A percentile compares a stretch with the other conserved stretches of the same genome.
Evolutionary conservation across 2,329 filamentous ascomycete genomes (phyloP).

Genomic region (Penicillium sp.): DNA sequence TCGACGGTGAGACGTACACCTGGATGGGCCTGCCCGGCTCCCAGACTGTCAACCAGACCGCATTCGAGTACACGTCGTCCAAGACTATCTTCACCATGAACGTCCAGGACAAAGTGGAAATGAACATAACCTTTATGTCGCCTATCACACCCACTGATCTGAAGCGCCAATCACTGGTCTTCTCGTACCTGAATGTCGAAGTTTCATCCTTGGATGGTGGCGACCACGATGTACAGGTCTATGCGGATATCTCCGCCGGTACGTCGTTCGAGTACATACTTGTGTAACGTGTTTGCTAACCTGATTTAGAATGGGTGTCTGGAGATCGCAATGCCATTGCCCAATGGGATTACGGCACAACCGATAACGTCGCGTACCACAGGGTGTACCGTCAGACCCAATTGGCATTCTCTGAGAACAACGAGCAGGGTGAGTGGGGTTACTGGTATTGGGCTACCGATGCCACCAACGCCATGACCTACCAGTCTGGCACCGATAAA

Average conservation of each 20-base stretch:
- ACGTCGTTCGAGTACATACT: conserved; percentile 21
- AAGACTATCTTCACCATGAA: conserved; percentile 65
- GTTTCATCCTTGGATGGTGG: conserved; percentile 59
- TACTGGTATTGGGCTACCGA: conserved; percentile 52
- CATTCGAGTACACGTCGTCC: conserved; percentile 67
- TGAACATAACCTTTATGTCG: conserved; percentile 67
- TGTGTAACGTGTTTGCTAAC: conserved; percentile 8
- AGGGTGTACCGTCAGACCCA: conserved; percentile 48
- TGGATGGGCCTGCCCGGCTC: conserved; percentile 60
- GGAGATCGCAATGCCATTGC: conserved; percentile 54
- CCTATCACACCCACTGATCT: conserved; percentile 64
- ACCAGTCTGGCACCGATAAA: conserved; percentile 46
- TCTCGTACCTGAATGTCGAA: conserved; percentile 64
- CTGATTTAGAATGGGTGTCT: conserved; percentile 61
- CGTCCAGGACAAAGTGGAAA: conserved; percentile 55
- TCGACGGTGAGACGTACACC: conserved; percentile 59
- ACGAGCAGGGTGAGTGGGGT: conserved; percentile 50
- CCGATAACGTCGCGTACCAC: conserved; percentile 57
- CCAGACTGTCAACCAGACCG: conserved; percentile 52
- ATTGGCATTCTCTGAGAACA: conserved; percentile 44
- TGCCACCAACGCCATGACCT: conserved; percentile 37
- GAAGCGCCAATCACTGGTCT: conserved; percentile 62
- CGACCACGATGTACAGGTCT: conserved; percentile 62
- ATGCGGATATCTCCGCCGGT: conserved; percentile 68
- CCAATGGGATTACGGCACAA: conserved; percentile 57